Evolutionary conservation across 73 alveolate genomes (phyloP), one percentile per base, ranked within the genome.

Genomic region (Breviolum minutum): DNA sequence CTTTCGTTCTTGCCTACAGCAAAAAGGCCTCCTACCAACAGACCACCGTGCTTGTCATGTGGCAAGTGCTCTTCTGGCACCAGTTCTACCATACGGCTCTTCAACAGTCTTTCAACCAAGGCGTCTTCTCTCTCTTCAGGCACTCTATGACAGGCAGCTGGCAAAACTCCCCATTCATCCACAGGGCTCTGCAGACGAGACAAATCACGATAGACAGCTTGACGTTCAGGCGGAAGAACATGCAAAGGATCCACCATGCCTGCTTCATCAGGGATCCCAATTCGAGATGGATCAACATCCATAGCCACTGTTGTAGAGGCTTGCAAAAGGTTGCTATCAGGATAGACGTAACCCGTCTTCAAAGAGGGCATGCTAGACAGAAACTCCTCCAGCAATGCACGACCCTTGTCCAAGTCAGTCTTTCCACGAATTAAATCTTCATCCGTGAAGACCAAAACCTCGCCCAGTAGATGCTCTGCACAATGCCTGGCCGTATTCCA

Each of bases 401-500:
- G 24, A 32, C 69, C 69, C n/a, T 71, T 71, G 16, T 87, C 95
- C 66, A 64, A 32, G 30, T 13, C 54, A 7, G 69, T 13, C 64
- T 54, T 40, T 54, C 60, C 26, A 40, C 40, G 22, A 19, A 12
- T 87, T 54, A 13, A 60, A 71, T 70, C 83, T 71, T 64, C 82
- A 71, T 71, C 40, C 61, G 11, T 5, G 19, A 87, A 87, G 11
- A 4, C 48, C 68, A 64, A 16, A 26, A 66, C 83, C 95, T 87
- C 81, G 95, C 69, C 95, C n/a, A 87, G 95, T 22, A 87, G 60
- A 22, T 71, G 27, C 17, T 66, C 95, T 12, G 95, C 82, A 40
- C 30, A 87, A 19, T 16, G 64, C 95, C 95, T 26, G 62, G 66
- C 70, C 13, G n/a, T 71, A 16, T 66, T 73, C 84, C 76, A 27